Conservation (phyloP, 306 rosid species). For the Lathyrus tuberosus region DNA sequence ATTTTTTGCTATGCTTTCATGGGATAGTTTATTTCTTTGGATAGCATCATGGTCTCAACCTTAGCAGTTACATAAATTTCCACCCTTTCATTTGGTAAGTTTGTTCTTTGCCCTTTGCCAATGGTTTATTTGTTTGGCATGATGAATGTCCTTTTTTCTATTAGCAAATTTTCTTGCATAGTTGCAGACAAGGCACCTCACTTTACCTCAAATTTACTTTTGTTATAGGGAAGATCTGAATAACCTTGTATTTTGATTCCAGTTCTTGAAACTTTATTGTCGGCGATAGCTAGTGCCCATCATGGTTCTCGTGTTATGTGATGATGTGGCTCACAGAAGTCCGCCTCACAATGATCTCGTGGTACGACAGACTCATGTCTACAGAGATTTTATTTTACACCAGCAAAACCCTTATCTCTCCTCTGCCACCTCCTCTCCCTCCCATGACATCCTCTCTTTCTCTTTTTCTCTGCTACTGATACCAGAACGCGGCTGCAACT, state of each 20-base stretch:
- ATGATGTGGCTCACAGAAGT: not conserved
- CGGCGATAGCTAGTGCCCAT: not conserved
- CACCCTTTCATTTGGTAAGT: too few relatives aligned
- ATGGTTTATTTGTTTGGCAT: constrained; percentile 12
- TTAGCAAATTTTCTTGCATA: constrained; percentile 1
- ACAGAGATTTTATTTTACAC: not conserved
- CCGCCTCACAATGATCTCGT: not conserved
- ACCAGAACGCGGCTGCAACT: not conserved
- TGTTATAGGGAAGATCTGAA: not conserved
- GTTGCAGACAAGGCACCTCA: not conserved
- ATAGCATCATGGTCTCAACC: too few relatives aligned
- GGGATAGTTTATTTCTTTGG: not conserved
- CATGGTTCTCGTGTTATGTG: not conserved
- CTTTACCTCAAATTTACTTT: not conserved
- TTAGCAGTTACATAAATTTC: too few relatives aligned
- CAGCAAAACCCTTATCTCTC: not conserved
- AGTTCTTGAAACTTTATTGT: not conserved
- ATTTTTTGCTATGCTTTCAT: not conserved
- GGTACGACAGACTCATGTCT: not conserved
- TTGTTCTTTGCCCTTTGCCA: not conserved
- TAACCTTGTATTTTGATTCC: not conserved
- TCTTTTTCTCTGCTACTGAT: not conserved
- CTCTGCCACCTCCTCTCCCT: not conserved
- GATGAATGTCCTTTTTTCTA: not conserved
- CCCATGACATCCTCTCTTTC: not conserved